Evolutionary conservation across 768 basidiomycete genomes (phyloP).

Genomic region (Ramaria sp.): DNA sequence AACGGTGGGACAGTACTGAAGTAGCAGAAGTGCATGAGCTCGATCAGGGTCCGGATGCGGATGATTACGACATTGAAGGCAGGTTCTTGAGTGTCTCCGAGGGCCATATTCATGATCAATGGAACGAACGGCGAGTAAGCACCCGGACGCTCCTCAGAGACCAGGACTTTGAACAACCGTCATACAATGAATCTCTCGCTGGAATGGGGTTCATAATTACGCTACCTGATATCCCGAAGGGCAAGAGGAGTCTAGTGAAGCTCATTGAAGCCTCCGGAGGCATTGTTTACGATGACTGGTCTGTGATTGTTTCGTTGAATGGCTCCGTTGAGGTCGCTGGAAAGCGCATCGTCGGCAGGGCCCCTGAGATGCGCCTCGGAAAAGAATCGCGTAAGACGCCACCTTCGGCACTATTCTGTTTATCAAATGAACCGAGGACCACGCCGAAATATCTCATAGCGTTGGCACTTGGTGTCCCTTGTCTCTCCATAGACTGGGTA

Average conservation of each 20-base stretch:
- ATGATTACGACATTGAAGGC: constrained; percentile 20
- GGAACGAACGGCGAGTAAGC: constrained; percentile 35
- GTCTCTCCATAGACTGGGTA: constrained; percentile 52
- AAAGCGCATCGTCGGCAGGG: constrained; percentile 43
- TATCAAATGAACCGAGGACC: constrained; percentile 53
- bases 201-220: constrained; percentile 48
- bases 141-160: constrained; percentile 6
- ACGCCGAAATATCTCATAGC: constrained; percentile 78
- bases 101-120: constrained; percentile 37
- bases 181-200: not conserved
- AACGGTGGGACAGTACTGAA: constrained; percentile 29
- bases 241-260: constrained; percentile 24
- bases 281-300: constrained; percentile 51
- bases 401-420: constrained; percentile 47
- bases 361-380: constrained; percentile 28
- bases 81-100: constrained; percentile 37
- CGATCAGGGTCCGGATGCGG: constrained; percentile 8
- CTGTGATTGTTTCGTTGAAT: constrained; percentile 41
- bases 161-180: not conserved
- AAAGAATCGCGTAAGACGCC: constrained; percentile 31
- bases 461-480: constrained; percentile 80
- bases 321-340: constrained; percentile 32
- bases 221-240: constrained; percentile 25
- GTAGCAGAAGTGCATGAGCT: constrained; percentile 21
- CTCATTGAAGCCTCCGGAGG: constrained; percentile 44